Evolutionary conservation across 805 yeast genomes (phyloP).

Genomic region (Metschnikowia santaceciliae): DNA sequence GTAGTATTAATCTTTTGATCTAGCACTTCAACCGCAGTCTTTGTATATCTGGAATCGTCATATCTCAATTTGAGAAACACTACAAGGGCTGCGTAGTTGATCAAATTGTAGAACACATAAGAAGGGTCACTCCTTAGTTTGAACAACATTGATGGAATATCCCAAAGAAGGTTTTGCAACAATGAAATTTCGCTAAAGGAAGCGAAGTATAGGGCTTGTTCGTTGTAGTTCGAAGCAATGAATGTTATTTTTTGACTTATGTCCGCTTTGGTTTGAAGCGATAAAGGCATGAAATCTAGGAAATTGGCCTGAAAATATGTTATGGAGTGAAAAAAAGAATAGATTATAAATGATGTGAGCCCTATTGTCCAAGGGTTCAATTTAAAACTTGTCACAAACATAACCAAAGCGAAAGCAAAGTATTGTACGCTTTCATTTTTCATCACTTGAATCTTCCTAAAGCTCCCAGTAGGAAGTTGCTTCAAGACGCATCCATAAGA

Average conservation of each 20-base stretch:
- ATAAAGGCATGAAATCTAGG: slow-evolving; percentile 31
- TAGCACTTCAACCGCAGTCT: slow-evolving; percentile 41
- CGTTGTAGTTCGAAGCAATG: slow-evolving; percentile 31
- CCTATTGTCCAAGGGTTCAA: slow-evolving; percentile 38
- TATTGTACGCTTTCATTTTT: slow-evolving; percentile 43
- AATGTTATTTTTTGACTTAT: slow-evolving; percentile 26
- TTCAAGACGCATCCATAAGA: slow-evolving; percentile 62
- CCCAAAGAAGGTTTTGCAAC: slow-evolving; percentile 21
- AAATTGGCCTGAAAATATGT: slow-evolving; percentile 37
- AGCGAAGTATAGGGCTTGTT: slow-evolving; percentile 36
- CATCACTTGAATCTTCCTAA: slow-evolving; percentile 18
- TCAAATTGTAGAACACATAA: slow-evolving; percentile 27
- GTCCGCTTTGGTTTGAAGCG: slow-evolving; percentile 25
- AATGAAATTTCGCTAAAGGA: slow-evolving; percentile 35
- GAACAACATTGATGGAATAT: slow-evolving; percentile 25
- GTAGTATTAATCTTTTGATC: slow-evolving; percentile 36
- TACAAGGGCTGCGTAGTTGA: slow-evolving; percentile 29
- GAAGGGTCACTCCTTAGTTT: slow-evolving; percentile 20
- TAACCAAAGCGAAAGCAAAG: slow-evolving; percentile 28
- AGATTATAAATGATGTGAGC: slow-evolving; percentile 33
- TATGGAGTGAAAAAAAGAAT: slow-evolving; percentile 35
- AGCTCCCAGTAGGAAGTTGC: slow-evolving; percentile 37
- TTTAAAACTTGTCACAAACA: slow-evolving; percentile 26
- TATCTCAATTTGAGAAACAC: slow-evolving; percentile 36
- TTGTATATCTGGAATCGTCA: slow-evolving; percentile 30